Percentiles rank a stretch among this genome's conserved stretches.
phyloP scores from a whole-genome alignment of 2,329 filamentous ascomycete genomes.

The Xylaria hypoxylon region DNA sequence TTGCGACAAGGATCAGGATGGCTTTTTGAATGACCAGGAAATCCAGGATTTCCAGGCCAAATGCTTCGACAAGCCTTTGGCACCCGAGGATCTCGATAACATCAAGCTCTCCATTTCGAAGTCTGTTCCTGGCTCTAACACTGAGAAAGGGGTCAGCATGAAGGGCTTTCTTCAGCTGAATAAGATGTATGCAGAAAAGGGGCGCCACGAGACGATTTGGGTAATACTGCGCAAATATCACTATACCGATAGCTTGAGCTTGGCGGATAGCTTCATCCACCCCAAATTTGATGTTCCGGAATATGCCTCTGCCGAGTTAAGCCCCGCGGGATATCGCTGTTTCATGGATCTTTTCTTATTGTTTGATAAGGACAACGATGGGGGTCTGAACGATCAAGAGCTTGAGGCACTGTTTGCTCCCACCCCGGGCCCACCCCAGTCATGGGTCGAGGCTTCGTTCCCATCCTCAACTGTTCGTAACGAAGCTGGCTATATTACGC shows the following conservation, averaged over 20 bases:
- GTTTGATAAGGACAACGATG: slow-evolving; percentile 98
- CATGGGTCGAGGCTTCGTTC: slow-evolving; percentile 90
- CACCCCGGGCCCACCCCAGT: slow-evolving; percentile 86
- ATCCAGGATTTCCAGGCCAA: slow-evolving; percentile 91
- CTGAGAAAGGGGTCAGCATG: slow-evolving; percentile 80
- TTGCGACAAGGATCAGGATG: slow-evolving; percentile 96
- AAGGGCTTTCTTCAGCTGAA: slow-evolving; percentile 90
- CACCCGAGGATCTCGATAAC: slow-evolving; percentile 83
- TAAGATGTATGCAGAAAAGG: slow-evolving; percentile 96
- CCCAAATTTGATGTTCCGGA: slow-evolving; percentile 95
- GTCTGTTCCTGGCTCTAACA: slow-evolving; percentile 70
- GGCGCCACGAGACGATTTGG: slow-evolving; percentile 98
- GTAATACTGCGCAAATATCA: slow-evolving; percentile 94
- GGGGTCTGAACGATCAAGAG: slow-evolving; percentile 88
- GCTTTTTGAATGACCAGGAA: slow-evolving; percentile 88
- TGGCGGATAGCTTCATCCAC: slow-evolving; percentile 90
- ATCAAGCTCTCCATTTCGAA: slow-evolving; percentile 90
- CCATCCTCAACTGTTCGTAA: slow-evolving; percentile 95
- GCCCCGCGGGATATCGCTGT: slow-evolving; percentile 93
- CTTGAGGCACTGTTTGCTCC: slow-evolving; percentile 89
- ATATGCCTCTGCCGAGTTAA: slow-evolving; percentile 91
- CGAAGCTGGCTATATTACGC: slow-evolving; percentile 92
- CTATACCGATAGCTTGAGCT: slow-evolving; percentile 92
- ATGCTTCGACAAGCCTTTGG: slow-evolving; percentile 90
- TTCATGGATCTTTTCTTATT: slow-evolving; percentile 96